Base-by-base conservation (phyloP, 116 monocot genomes). In the Dioscorea cayenensis region DNA sequence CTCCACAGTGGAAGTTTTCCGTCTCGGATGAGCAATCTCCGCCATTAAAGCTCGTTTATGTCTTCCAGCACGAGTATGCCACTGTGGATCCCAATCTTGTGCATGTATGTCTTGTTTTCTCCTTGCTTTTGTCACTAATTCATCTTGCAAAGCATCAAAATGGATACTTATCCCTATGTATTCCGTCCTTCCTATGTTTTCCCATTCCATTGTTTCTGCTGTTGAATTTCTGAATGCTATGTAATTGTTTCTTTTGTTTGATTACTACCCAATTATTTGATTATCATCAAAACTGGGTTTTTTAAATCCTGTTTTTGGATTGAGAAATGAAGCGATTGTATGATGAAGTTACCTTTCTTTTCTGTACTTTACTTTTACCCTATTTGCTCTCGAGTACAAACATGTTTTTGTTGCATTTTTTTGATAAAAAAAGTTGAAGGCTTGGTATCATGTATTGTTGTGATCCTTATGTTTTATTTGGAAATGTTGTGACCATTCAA, bases 11-110 rank as follows among this genome's bases (percentile, higher is more conserved):
- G 35, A 75, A 64, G 8, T 51, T 87, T 20, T 73, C 89, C 19
- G 76, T 60, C 51, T 71, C 79, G 50, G 85, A 77, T 43, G 43
- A 43, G 35, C 21, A 5, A 3, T 66, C 70, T 64, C 36, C 77
- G 50, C 73, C 74, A 10, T n/a, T 18, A 16, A 83, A 81, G 73
- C 84, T 81, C 64, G 85, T 97, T 1, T 97, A 97, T 74, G 86
- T 97, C 13, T 90, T 97, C 74, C 97, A 97, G 80, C 75, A 66
- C 66, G 94, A 97, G 71, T 97, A 81, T 29, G 93, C 94, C 62
- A 93, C 97, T 4, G 97, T 90, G 4, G 78, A 88, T 74, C 88
- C 97, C 66, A 55, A 71, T 22, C 73, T 78, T 28, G 90, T 97
- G 51, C 62, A 93, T 84, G 97, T 93, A 60, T 48, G 43, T 60